These are phyloP conservation scores for Gossypium rotundifolium DNA, from an alignment of 345 rosid genomes.

Conservation along the genomic window DNA sequence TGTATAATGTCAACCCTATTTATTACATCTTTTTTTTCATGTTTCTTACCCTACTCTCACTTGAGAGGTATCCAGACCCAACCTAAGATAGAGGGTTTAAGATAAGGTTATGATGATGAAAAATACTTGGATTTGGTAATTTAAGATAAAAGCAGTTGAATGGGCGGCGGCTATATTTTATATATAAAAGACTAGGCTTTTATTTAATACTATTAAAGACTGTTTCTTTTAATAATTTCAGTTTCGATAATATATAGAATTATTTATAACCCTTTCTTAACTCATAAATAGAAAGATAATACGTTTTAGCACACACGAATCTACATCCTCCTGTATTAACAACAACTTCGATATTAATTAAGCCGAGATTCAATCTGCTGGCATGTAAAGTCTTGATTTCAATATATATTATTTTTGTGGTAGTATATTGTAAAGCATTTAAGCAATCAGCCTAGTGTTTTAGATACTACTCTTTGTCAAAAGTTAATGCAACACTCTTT, in stretches of 20 bases:
- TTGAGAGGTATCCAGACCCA: background rate
- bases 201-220: background rate
- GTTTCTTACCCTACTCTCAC: background rate
- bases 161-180: background rate
- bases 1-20: background rate
- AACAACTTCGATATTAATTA: fast-evolving
- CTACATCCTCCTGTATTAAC: too few species aligned
- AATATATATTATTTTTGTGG: background rate
- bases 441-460: too few species aligned
- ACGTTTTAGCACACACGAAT: fast-evolving
- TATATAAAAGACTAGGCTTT: background rate
- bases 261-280: too few species aligned
- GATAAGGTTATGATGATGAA: background rate
- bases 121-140: background rate
- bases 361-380: fast-evolving
- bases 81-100: background rate
- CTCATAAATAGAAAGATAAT: too few species aligned
- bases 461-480: too few species aligned
- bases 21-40: background rate
- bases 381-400: background rate
- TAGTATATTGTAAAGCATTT: too few species aligned
- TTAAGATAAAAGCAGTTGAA: background rate
- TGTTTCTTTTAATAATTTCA: too few species aligned
- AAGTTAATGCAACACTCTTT: too few species aligned
- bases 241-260: too few species aligned